These are phyloP conservation scores for Globisporangium yorkense DNA, from an alignment of 352 stramenopile species.

Conservation along the genomic window DNA sequence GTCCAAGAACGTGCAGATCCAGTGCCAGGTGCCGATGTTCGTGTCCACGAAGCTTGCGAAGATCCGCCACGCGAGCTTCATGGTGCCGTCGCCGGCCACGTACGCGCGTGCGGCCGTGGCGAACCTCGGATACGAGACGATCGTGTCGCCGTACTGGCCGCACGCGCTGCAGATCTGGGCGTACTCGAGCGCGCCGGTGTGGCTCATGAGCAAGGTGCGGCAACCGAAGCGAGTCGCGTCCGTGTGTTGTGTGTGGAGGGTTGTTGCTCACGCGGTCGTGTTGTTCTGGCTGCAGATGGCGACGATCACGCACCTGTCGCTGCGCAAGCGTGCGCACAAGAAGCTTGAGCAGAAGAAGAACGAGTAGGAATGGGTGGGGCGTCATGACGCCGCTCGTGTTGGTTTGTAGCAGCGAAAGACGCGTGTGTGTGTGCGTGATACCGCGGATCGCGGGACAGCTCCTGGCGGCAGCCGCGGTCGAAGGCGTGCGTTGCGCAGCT, in stretches of 20 bases:
- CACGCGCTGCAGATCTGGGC: conserved; percentile 96
- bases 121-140: conserved; percentile 91
- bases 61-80: conserved; percentile 93
- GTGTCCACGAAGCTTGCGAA: conserved; percentile 99
- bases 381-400: background rate
- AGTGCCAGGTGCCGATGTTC: conserved; percentile 99
- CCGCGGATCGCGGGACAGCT: too few species aligned
- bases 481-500: too few species aligned
- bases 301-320: conserved; percentile 71
- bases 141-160: conserved; percentile 93
- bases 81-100: conserved; percentile 86
- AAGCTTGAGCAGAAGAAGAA: conserved; percentile 86
- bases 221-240: conserved; percentile 32
- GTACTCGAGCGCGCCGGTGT: conserved; percentile 85
- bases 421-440: background rate
- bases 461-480: too few species aligned
- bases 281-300: conserved; percentile 26
- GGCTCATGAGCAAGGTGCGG: conserved; percentile 71
- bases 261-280: background rate
- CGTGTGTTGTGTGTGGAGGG: conserved; percentile 21
- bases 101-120: conserved; percentile 91
- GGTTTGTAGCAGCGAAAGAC: background rate
- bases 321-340: conserved; percentile 84
- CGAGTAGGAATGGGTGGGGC: conserved; percentile 24
- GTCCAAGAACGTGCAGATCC: conserved; percentile 90